A percentile compares a stretch with the other conserved stretches of the same genome.
phyloP scores from a whole-genome alignment of 1,284 basidiomycete genomes.

The Melampsora larici-populina region DNA sequence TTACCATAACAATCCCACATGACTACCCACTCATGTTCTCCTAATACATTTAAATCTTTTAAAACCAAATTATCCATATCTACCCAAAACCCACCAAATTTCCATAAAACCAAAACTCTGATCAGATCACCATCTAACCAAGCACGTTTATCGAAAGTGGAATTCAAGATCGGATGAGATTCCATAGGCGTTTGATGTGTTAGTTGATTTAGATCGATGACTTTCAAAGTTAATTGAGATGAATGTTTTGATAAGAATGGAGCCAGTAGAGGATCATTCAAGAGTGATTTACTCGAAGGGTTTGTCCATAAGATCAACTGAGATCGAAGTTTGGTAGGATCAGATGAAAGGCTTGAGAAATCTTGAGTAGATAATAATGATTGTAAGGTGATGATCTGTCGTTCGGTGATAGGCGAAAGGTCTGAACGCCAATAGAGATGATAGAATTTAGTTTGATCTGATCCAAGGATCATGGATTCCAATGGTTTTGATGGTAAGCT shows the following conservation, averaged over 20 bases:
- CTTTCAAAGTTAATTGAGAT: conserved; percentile 65
- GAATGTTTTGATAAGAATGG: conserved; percentile 66
- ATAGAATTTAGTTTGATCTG: conserved; percentile 54
- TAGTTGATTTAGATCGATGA: conserved; percentile 66
- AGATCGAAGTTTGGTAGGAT: conserved; percentile 77
- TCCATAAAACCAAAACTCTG: conserved; percentile 79
- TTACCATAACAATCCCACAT: conserved; percentile 94
- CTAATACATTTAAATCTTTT: conserved; percentile 71
- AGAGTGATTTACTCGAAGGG: conserved; percentile 57
- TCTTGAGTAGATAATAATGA: conserved; percentile 88
- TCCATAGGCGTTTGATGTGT: conserved; percentile 73
- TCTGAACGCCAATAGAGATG: conserved; percentile 90
- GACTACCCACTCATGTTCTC: conserved; percentile 81
- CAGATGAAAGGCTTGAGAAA: conserved; percentile 55
- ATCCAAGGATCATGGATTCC: not conserved
- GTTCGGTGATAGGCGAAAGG: conserved; percentile 68
- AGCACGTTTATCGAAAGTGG: conserved; percentile 66
- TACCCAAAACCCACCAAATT: conserved; percentile 83
- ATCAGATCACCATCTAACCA: conserved; percentile 93
- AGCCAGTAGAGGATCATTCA: conserved; percentile 62
- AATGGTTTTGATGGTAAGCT: conserved; percentile 14
- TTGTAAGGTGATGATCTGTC: conserved; percentile 81
- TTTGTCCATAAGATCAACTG: conserved; percentile 61
- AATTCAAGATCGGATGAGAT: conserved; percentile 61
- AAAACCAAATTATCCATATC: conserved; percentile 92